A percentile compares a stretch with the other conserved stretches of the same genome.
These are phyloP conservation scores for Aspergillus ellipticus DNA, from an alignment of 495 filamentous ascomycete species.

Conservation along the genomic window DNA sequence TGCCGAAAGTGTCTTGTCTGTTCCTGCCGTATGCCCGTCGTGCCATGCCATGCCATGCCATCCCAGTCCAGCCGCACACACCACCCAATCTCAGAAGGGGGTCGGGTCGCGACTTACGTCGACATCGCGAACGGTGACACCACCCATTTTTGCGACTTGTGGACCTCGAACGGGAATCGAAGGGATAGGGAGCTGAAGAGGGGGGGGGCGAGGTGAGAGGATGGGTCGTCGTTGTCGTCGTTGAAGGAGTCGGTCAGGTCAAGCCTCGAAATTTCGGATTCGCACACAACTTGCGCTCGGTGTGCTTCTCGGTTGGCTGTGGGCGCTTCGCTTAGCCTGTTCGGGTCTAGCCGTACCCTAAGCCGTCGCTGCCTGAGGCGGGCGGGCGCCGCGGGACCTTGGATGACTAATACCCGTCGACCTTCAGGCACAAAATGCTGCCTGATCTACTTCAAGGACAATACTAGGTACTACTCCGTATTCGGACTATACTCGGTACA, in stretches of 20 bases:
- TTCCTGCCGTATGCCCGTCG: background rate
- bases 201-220: slow-evolving; percentile 31
- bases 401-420: background rate
- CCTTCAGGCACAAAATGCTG: background rate
- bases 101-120: slow-evolving; percentile 62
- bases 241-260: slow-evolving; percentile 35
- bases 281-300: slow-evolving; percentile 28
- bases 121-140: slow-evolving; percentile 85
- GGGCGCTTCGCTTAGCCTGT: slow-evolving; percentile 42
- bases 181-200: slow-evolving; percentile 33
- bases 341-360: slow-evolving; percentile 46
- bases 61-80: slow-evolving; percentile 12
- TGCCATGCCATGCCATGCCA: slow-evolving; percentile 12
- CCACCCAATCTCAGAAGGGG: slow-evolving; percentile 24
- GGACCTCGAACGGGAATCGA: slow-evolving; percentile 26
- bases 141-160: slow-evolving; percentile 72
- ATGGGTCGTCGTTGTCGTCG: slow-evolving; percentile 39
- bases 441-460: slow-evolving; percentile 4
- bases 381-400: background rate
- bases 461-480: too few species aligned
- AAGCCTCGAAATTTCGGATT: slow-evolving; percentile 42
- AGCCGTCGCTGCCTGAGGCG: slow-evolving; percentile 23
- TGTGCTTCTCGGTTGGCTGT: slow-evolving; percentile 34
- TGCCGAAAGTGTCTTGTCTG: background rate
- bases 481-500: background rate